phyloP scores from a whole-genome alignment of 129 eudicot species.

The Smallanthus sonchifolius region DNA sequence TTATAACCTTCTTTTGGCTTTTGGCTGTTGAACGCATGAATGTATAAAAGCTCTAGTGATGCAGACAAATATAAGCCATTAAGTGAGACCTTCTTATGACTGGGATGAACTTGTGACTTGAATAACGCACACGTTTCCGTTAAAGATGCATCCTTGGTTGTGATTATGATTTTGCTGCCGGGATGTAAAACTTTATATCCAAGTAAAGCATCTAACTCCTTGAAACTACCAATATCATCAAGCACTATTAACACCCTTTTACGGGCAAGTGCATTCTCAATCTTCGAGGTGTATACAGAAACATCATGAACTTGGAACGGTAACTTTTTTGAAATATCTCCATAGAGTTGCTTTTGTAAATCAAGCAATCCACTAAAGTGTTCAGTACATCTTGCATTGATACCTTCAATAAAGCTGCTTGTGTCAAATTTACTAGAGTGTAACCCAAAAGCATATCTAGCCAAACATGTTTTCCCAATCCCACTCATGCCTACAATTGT shows the following conservation, averaged over 20 bases:
- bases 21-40: constrained; percentile 28
- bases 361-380: constrained; percentile 4
- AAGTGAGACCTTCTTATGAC: neutral
- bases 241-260: constrained; percentile 20
- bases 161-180: constrained; percentile 31
- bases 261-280: constrained; percentile 1
- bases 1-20: neutral
- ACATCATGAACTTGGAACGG: neutral
- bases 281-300: constrained; percentile 8
- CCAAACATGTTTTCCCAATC: constrained; percentile 30
- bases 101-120: neutral
- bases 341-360: constrained; percentile 28
- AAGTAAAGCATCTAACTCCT: neutral
- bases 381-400: neutral
- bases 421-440: neutral
- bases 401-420: constrained; percentile 17
- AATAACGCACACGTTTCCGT: neutral
- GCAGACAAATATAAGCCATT: neutral
- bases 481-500: constrained; percentile 23
- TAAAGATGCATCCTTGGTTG: constrained; percentile 12
- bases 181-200: neutral
- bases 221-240: neutral
- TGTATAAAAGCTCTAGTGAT: constrained; percentile 23
- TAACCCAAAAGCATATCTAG: neutral
- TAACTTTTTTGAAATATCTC: neutral